Percentiles rank a stretch among this genome's conserved stretches.
Conservation (phyloP, 208 protist genomes). For the Trypanosoma platydactyli region DNA sequence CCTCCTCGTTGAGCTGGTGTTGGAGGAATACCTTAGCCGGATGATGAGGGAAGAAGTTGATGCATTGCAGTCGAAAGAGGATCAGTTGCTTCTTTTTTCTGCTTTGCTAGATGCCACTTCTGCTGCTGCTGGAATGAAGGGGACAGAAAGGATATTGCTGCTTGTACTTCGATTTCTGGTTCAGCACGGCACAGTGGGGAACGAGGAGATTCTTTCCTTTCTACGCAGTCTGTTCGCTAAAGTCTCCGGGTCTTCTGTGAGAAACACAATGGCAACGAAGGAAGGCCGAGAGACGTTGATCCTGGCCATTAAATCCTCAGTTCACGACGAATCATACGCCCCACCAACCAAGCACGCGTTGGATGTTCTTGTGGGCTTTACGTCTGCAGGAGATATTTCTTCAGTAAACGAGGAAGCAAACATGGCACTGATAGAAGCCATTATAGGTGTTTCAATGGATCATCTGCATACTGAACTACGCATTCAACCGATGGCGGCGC, state of each 20-base stretch:
- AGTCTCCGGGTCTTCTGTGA: slow-evolving; percentile 9
- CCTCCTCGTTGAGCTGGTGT: slow-evolving; percentile 3
- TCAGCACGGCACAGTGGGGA: slow-evolving; percentile 5
- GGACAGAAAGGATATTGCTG: slow-evolving; percentile 1
- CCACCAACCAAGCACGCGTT: slow-evolving; percentile 23
- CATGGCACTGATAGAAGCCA: slow-evolving; percentile 9
- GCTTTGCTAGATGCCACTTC: slow-evolving; percentile 5
- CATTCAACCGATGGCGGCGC: not conserved
- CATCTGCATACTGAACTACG: not conserved
- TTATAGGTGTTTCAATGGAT: slow-evolving; percentile 13
- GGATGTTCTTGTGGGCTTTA: slow-evolving; percentile 19
- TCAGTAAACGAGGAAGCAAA: slow-evolving; percentile 4
- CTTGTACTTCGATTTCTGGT: slow-evolving; percentile 19
- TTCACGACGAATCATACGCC: slow-evolving; percentile 3
- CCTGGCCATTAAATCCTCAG: slow-evolving; percentile 7
- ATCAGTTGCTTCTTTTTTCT: slow-evolving; percentile 11
- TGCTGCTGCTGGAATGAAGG: not conserved
- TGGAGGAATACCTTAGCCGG: slow-evolving; percentile 7
- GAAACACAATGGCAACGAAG: not conserved
- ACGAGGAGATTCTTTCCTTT: slow-evolving; percentile 6
- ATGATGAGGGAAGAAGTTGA: slow-evolving; percentile 1
- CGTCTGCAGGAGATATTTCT: not conserved
- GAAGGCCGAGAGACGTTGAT: slow-evolving; percentile 8
- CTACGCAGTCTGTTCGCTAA: slow-evolving; percentile 6
- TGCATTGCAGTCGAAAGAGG: not conserved